These are phyloP conservation scores for Trichoderma simmonsii DNA, from an alignment of 2,329 filamentous ascomycete species.

Conservation along the genomic window DNA sequence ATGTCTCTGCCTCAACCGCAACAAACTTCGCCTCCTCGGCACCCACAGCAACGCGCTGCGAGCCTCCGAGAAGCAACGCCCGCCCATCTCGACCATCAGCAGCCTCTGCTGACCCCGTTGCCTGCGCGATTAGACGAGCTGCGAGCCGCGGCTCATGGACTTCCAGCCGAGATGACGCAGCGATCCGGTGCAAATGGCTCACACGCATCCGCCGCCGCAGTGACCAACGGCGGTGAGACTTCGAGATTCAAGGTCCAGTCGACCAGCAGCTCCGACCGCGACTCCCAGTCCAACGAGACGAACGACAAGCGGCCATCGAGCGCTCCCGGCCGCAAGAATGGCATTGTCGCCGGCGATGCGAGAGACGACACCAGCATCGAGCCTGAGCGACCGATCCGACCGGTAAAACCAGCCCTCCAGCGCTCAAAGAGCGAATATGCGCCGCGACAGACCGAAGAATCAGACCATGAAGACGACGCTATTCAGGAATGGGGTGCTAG, in stretches of 20 bases:
- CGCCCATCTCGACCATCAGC: neutral
- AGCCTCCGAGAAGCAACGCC: conserved; percentile 27
- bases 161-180: conserved; percentile 31
- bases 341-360: conserved; percentile 25
- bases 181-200: conserved; percentile 34
- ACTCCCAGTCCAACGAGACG: conserved; percentile 28
- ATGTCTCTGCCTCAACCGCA: conserved; percentile 19
- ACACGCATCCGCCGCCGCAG: conserved; percentile 29
- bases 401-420: conserved; percentile 49
- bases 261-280: conserved; percentile 31
- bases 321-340: conserved; percentile 44
- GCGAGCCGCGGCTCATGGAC: conserved; percentile 24
- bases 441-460: conserved; percentile 40
- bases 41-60: conserved; percentile 24
- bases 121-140: conserved; percentile 26
- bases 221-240: conserved; percentile 31
- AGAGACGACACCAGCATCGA: conserved; percentile 36
- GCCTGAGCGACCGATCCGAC: conserved; percentile 37
- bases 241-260: conserved; percentile 29
- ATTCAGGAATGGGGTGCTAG: conserved; percentile 58
- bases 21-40: conserved; percentile 17
- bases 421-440: conserved; percentile 58
- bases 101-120: conserved; percentile 23
- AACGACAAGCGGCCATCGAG: conserved; percentile 44
- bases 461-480: conserved; percentile 44